A percentile compares a stretch with the other conserved stretches of the same genome.
phyloP scores from a whole-genome alignment of 2,329 filamentous ascomycete genomes.

The Coleophoma eucalyptorum region DNA sequence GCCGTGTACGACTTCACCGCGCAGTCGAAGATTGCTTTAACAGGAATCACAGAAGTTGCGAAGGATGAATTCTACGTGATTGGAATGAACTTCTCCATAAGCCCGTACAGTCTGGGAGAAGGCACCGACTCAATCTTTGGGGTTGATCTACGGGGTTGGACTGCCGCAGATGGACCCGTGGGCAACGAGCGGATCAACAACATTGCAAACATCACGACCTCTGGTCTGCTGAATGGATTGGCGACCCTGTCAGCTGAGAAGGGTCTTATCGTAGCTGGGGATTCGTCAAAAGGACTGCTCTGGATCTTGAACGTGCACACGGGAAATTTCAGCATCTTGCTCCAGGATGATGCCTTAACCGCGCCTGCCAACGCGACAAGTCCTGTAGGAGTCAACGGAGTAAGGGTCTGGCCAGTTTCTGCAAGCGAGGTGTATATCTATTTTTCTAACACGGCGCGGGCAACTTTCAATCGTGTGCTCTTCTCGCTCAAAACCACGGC shows the following conservation, averaged over 20 bases:
- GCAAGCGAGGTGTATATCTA: neutral
- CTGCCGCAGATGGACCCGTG: neutral
- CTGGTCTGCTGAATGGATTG: slow-evolving; percentile 19
- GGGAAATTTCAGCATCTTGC: neutral
- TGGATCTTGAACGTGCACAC: neutral
- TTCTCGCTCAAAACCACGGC: neutral
- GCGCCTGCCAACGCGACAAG: neutral
- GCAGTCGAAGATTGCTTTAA: slow-evolving; percentile 14
- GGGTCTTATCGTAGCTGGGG: slow-evolving; percentile 9
- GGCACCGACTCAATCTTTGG: slow-evolving; percentile 15
- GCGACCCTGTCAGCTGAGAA: slow-evolving; percentile 1
- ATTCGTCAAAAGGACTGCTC: neutral
- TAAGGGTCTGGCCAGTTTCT: neutral
- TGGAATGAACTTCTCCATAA: slow-evolving; percentile 17
- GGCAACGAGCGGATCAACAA: slow-evolving; percentile 1
- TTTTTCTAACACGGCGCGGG: neutral
- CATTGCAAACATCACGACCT: slow-evolving; percentile 15
- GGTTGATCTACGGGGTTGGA: slow-evolving; percentile 2
- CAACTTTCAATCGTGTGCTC: neutral
- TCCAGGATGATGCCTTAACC: neutral
- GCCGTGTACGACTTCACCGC: slow-evolving; percentile 9
- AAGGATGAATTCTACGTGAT: slow-evolving; percentile 21
- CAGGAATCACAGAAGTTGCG: slow-evolving; percentile 32
- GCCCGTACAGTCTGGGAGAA: neutral
- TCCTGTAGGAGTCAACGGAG: neutral